phyloP scores from a whole-genome alignment of 2,329 filamentous ascomycete species.

The Ilyonectria mors-panacis region DNA sequence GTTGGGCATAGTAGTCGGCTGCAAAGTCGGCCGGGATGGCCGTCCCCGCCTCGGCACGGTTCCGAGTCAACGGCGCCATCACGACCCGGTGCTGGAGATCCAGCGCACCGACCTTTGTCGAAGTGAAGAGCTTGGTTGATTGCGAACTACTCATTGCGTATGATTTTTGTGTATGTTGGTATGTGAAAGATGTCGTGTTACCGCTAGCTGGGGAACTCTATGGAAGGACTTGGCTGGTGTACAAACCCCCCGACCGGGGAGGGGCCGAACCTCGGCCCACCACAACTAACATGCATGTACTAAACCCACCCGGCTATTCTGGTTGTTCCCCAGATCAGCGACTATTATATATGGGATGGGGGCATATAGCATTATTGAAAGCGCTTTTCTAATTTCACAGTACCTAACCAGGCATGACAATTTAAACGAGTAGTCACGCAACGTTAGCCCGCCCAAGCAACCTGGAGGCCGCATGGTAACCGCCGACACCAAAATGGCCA shows the following conservation, averaged over 20 bases:
- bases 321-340: too few relatives aligned
- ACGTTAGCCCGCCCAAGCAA: too few relatives aligned
- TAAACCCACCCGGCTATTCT: background rate
- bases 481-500: too few relatives aligned
- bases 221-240: background rate
- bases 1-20: slow-evolving; percentile 65
- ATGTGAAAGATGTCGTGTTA: background rate
- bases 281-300: background rate
- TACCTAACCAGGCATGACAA: too few relatives aligned
- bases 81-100: slow-evolving; percentile 62
- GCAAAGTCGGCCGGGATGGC: slow-evolving; percentile 43
- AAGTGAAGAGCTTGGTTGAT: slow-evolving; percentile 57
- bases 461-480: too few relatives aligned
- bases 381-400: too few relatives aligned
- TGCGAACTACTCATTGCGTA: slow-evolving; percentile 27
- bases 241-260: background rate
- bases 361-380: too few relatives aligned
- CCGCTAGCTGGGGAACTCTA: background rate
- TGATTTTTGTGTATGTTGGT: background rate
- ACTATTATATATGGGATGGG: too few relatives aligned
- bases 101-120: slow-evolving; percentile 56
- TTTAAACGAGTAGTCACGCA: too few relatives aligned
- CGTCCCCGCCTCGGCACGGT: slow-evolving; percentile 59
- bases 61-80: slow-evolving; percentile 72
- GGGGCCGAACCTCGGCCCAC: slow-evolving; percentile 5